Evolutionary conservation across 164 flowering plant species (phyloP), one percentile per base, ranked within the genome.

Genomic region (Malania oleifera): DNA sequence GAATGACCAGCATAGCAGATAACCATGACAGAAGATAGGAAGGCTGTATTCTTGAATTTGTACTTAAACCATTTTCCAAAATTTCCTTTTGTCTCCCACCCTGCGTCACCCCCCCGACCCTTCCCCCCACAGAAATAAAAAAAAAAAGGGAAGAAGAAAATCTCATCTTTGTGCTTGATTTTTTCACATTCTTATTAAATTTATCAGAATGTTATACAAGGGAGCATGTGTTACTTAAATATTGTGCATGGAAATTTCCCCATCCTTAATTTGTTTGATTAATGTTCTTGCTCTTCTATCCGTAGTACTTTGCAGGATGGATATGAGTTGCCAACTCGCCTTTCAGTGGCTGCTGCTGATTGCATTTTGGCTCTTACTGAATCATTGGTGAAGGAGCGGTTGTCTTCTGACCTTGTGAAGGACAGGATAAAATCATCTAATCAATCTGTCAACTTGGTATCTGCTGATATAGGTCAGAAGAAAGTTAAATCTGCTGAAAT

Each of bases 301-400:
- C 76, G 57, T 59, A 87, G 95, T 70, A 76, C 50, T 67, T 56
- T 76, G 74, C 85, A 78, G 77, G 83, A 75, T 59, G 89, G 84
- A 37, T 82, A 71, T 75, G 92, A 87, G 76, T 77, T 90, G 73
- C 95, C 97, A 23, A 83, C 95, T 41, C 95, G 97, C 48, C 89
- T 90, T 70, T 60, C 92, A 29, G 70, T 82, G 26, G 75, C 87
- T 75, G 92, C 90, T 59, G 89, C 95, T 47, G 97, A 90, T 67
- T 87, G 95, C 63, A 63, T 75, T 47, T 49, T 87, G 54, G 70
- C 75, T 38, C 75, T 85, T 18, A 76, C 85, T 38, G 78, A 66
- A 63, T 86, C 83, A 64, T 66, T 85, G 39, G 72, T 78, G 23
- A 75, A 60, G 63, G 67, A 57, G 52, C 27, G 63, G 52, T 26